Evolutionary conservation across 208 protist genomes (phyloP).

Genomic region (Giardia muris): DNA sequence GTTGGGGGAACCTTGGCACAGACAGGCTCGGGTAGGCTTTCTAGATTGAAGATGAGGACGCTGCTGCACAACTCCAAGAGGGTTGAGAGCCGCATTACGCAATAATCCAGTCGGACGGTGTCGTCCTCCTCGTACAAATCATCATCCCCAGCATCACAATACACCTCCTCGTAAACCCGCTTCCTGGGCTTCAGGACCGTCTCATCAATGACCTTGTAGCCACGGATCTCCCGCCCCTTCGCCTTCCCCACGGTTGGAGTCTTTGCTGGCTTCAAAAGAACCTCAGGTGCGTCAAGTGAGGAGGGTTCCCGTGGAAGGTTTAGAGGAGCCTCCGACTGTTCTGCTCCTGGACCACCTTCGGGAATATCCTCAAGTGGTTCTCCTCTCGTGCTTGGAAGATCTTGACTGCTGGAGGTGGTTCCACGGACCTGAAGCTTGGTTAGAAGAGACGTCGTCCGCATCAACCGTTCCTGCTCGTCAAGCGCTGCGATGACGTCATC

Average conservation of each 20-base stretch:
- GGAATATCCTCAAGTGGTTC: neutral
- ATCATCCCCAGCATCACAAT: neutral
- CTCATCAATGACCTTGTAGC: neutral
- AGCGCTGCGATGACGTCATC: neutral
- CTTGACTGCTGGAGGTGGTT: neutral
- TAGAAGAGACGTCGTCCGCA: neutral
- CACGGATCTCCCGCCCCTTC: neutral
- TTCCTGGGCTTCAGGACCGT: neutral
- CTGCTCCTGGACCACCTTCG: neutral
- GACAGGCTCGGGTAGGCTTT: neutral
- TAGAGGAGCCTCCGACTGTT: neutral
- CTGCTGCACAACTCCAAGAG: neutral
- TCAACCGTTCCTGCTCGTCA: neutral
- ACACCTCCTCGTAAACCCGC: neutral
- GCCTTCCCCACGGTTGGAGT: too few relatives aligned
- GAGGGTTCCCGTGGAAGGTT: too few relatives aligned
- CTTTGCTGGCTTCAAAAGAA: neutral
- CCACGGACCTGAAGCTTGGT: neutral
- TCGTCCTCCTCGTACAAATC: neutral
- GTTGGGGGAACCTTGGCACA: neutral
- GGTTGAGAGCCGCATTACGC: neutral
- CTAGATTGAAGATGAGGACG: neutral
- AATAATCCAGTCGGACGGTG: neutral
- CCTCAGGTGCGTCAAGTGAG: neutral
- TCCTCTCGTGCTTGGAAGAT: neutral